These are phyloP conservation scores for Fusarium decemcellulare DNA, from an alignment of 2,329 filamentous ascomycete species.

Conservation along the genomic window DNA sequence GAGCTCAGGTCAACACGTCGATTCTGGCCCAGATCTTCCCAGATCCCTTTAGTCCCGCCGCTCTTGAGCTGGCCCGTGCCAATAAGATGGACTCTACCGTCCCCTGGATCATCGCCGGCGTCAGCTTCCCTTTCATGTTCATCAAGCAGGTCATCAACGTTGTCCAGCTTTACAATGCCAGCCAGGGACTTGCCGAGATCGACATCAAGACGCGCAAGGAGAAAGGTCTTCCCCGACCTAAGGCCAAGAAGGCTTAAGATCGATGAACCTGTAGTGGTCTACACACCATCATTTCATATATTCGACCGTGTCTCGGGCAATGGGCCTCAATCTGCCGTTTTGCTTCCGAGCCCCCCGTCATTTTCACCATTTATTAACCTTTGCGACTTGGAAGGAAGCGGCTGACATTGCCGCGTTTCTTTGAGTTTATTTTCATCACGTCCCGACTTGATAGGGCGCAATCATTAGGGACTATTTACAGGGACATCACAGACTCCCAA, in stretches of 20 bases:
- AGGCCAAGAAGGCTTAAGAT: conserved; percentile 51
- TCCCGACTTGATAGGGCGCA: conserved; percentile 21
- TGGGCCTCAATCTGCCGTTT: neutral
- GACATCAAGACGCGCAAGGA: conserved; percentile 76
- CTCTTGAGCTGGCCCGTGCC: conserved; percentile 90
- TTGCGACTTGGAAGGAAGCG: conserved; percentile 16
- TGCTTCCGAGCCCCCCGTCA: neutral
- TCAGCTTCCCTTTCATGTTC: conserved; percentile 90
- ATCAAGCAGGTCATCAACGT: conserved; percentile 96
- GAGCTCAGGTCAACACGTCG: conserved; percentile 78
- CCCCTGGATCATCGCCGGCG: conserved; percentile 79
- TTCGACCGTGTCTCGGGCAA: neutral
- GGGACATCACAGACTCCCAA: conserved; percentile 33
- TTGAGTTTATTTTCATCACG: conserved; percentile 35
- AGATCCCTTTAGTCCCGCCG: conserved; percentile 91
- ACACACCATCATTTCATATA: conserved; percentile 6
- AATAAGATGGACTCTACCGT: conserved; percentile 88
- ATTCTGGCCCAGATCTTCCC: conserved; percentile 83
- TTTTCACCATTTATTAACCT: conserved; percentile 7
- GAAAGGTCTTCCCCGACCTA: conserved; percentile 65
- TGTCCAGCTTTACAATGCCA: conserved; percentile 93
- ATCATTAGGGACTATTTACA: conserved; percentile 40
- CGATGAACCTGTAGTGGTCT: neutral
- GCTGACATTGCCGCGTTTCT: conserved; percentile 15
- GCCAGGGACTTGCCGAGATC: conserved; percentile 93